These are phyloP conservation scores for Talaromyces wortmannii DNA, from an alignment of 495 filamentous ascomycete genomes.

Conservation along the genomic window DNA sequence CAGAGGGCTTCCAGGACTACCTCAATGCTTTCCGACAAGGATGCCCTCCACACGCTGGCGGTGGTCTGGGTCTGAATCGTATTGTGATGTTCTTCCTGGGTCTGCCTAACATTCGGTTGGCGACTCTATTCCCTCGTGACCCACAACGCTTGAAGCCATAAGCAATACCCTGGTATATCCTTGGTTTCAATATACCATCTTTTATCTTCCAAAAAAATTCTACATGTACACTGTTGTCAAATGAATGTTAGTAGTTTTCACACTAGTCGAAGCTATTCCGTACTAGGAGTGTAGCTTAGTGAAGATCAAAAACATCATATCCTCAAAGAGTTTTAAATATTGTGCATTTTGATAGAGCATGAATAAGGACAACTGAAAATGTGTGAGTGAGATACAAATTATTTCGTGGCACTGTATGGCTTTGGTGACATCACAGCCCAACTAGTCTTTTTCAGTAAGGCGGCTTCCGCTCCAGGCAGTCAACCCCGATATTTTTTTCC, in stretches of 20 bases:
- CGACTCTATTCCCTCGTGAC: conserved; percentile 74
- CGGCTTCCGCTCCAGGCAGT: background rate
- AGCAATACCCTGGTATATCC: conserved; percentile 1
- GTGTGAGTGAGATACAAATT: background rate
- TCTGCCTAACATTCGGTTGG: conserved; percentile 72
- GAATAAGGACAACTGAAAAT: too few relatives aligned
- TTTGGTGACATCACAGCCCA: background rate
- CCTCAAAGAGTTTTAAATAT: background rate
- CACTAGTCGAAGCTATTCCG: background rate
- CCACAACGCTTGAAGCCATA: conserved; percentile 75
- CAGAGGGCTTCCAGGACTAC: conserved; percentile 77
- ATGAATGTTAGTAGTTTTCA: background rate
- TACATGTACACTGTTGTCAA: background rate
- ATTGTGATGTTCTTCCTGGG: conserved; percentile 86
- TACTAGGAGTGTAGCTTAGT: background rate
- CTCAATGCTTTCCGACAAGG: conserved; percentile 73
- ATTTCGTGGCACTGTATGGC: background rate
- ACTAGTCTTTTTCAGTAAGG: background rate
- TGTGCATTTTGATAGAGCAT: background rate
- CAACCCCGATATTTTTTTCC: background rate
- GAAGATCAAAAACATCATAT: background rate
- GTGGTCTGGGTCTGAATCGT: conserved; percentile 80
- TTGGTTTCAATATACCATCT: conserved; percentile 3
- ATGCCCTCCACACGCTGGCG: conserved; percentile 77
- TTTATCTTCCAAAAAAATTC: background rate